These are phyloP conservation scores for Scheffersomyces stipitis DNA, from an alignment of 805 yeast species.

Conservation along the genomic window DNA sequence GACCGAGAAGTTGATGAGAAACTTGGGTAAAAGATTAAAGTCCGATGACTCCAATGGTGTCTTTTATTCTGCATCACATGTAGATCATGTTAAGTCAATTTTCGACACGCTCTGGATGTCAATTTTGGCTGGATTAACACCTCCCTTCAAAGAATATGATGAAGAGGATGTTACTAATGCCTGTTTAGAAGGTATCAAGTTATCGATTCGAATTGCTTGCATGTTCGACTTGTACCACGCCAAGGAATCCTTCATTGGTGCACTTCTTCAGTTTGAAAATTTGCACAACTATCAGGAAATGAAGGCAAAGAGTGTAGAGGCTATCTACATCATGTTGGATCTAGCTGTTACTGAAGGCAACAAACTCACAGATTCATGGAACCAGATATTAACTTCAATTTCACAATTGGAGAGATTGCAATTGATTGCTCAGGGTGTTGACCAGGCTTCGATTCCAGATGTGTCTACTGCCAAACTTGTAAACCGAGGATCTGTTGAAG, in stretches of 20 bases:
- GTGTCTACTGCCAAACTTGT: conserved; percentile 73
- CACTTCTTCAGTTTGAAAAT: conserved; percentile 83
- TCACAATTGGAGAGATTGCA: conserved; percentile 92
- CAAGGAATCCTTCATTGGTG: conserved; percentile 84
- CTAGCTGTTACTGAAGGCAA: conserved; percentile 82
- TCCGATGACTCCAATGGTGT: conserved; percentile 39
- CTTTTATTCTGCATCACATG: conserved; percentile 80
- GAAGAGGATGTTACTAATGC: conserved; percentile 65
- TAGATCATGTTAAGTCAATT: conserved; percentile 88
- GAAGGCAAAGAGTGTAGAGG: conserved; percentile 75
- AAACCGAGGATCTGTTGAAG: conserved; percentile 46
- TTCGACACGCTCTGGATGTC: conserved; percentile 98
- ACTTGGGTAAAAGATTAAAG: conserved; percentile 51
- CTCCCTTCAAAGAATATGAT: conserved; percentile 87
- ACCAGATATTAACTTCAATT: conserved; percentile 72
- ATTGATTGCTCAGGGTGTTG: conserved; percentile 82
- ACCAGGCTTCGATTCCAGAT: conserved; percentile 83
- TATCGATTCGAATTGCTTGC: conserved; percentile 81
- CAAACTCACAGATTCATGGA: conserved; percentile 72
- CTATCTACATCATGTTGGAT: conserved; percentile 70
- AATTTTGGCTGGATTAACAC: conserved; percentile 87
- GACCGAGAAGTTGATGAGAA: conserved; percentile 79
- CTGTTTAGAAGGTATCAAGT: conserved; percentile 82
- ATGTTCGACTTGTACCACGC: conserved; percentile 83
- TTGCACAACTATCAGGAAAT: conserved; percentile 77